Evolutionary conservation across 441 rosid species (phyloP).

Genomic region (Raphanus hybrid): DNA sequence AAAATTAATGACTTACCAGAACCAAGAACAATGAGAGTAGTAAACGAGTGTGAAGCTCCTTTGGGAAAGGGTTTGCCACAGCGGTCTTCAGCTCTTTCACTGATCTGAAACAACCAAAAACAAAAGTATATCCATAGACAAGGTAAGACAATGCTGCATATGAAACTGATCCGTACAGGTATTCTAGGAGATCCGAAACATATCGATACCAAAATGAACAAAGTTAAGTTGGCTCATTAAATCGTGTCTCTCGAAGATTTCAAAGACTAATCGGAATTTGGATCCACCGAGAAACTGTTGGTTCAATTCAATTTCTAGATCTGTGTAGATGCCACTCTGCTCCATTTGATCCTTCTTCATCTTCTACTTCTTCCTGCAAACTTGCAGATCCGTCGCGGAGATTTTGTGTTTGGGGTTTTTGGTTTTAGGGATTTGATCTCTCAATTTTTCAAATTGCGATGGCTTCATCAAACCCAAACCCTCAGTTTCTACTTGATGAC

Average conservation of each 20-base stretch:
- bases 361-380: not conserved
- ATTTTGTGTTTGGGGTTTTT: not conserved
- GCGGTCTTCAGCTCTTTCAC: not conserved
- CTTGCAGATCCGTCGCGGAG: too few species aligned
- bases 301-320: not conserved
- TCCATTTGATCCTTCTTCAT: too few species aligned
- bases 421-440: not conserved
- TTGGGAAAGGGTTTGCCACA: not conserved
- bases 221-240: not conserved
- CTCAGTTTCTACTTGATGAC: conserved; percentile 75
- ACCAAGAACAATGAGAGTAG: conserved; percentile 1
- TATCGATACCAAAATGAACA: too few species aligned
- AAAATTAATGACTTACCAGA: not conserved
- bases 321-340: not conserved
- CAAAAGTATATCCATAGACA: too few species aligned
- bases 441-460: not conserved
- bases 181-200: too few species aligned
- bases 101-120: too few species aligned
- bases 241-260: not conserved
- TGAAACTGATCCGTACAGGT: too few species aligned
- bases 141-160: too few species aligned
- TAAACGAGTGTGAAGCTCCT: not conserved
- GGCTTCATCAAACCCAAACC: not conserved
- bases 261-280: not conserved
- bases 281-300: not conserved